phyloP scores from a whole-genome alignment of 148 eudicot species.

The Diospyros kaki region DNA sequence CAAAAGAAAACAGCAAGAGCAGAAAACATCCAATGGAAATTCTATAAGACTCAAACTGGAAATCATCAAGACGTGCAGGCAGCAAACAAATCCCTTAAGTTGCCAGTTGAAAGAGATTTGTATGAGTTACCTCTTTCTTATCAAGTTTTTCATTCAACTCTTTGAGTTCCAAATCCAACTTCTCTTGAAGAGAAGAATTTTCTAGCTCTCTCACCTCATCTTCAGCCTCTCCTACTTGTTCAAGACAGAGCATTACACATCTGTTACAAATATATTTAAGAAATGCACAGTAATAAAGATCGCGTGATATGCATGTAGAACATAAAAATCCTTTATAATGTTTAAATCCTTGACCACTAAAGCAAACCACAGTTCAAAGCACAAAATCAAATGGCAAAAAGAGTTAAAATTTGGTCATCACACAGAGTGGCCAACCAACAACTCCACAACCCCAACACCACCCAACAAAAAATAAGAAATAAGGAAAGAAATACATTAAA shows the following conservation, averaged over 20 bases:
- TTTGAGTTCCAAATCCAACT: slow-evolving; percentile 72
- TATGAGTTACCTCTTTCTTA: slow-evolving; percentile 72
- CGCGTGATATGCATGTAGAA: neutral
- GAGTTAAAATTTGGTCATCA: neutral
- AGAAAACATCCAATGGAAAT: too few species aligned
- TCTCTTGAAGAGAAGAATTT: slow-evolving; percentile 89
- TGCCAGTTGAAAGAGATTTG: neutral
- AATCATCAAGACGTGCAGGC: neutral
- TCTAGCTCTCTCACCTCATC: slow-evolving; percentile 83
- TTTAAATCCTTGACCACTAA: too few species aligned
- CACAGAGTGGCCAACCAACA: neutral
- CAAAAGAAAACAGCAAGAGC: neutral
- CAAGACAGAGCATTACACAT: slow-evolving; percentile 3
- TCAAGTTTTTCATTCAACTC: slow-evolving; percentile 84
- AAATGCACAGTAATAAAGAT: too few species aligned
- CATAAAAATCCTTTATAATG: neutral
- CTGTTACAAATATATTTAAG: neutral
- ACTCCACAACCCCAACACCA: too few species aligned
- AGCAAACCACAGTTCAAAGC: too few species aligned
- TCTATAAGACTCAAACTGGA: neutral
- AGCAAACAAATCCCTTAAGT: neutral
- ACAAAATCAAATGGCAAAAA: neutral
- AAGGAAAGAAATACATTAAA: too few species aligned
- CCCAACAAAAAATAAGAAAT: too few species aligned
- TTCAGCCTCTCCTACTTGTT: slow-evolving; percentile 52